These are phyloP conservation scores for Dendryphion nanum DNA, from an alignment of 2,329 filamentous ascomycete genomes.

Conservation along the genomic window DNA sequence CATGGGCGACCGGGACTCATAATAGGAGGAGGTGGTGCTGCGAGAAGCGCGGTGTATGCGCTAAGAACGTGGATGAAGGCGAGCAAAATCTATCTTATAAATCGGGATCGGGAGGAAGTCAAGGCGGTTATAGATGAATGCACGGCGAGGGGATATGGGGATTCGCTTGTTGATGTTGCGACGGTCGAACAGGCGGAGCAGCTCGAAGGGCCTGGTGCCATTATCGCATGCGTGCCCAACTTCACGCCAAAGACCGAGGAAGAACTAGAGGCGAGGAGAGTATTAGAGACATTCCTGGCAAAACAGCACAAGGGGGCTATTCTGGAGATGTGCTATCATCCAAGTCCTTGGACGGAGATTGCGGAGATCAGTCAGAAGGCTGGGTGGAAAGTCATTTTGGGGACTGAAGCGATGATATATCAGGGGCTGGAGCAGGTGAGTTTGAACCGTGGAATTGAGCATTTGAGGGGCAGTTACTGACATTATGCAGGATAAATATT, in stretches of 20 bases:
- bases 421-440: conserved; percentile 68
- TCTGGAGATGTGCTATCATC: conserved; percentile 83
- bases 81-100: conserved; percentile 71
- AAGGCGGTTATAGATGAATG: conserved; percentile 66
- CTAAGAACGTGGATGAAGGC: conserved; percentile 68
- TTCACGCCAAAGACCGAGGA: conserved; percentile 64
- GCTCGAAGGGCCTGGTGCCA: conserved; percentile 61
- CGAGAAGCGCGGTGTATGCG: conserved; percentile 75
- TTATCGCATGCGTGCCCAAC: conserved; percentile 75
- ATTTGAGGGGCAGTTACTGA: no score
- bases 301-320: conserved; percentile 63
- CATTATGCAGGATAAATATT: conserved; percentile 46
- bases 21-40: conserved; percentile 75
- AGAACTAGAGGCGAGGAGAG: conserved; percentile 60
- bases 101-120: conserved; percentile 68
- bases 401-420: conserved; percentile 75
- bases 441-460: no score
- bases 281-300: conserved; percentile 52
- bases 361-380: conserved; percentile 58
- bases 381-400: conserved; percentile 73
- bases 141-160: conserved; percentile 57
- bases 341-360: conserved; percentile 62
- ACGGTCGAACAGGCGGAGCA: conserved; percentile 59
- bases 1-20: conserved; percentile 66
- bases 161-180: conserved; percentile 60